Evolutionary conservation across 1,284 basidiomycete genomes (phyloP), one percentile per base, ranked within the genome.

Genomic region (Cryptococcus deneoformans): DNA sequence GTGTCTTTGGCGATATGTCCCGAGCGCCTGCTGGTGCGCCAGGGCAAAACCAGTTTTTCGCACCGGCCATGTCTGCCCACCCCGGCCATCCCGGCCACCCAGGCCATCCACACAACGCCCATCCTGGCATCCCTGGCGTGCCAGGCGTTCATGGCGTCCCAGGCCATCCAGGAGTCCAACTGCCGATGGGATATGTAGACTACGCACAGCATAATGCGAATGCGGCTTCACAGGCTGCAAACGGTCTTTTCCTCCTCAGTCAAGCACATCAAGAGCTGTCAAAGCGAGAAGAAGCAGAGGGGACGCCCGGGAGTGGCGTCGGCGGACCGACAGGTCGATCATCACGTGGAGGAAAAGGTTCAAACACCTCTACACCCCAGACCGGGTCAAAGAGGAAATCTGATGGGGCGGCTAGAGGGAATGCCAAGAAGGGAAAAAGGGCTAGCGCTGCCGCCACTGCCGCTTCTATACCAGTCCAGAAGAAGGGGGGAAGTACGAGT

Each of bases 261-360:
- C 92, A 96, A 76, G 92, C 92, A 24, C 92, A 95, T 71, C 91
- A 95, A 73, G 92, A 96, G 81, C 85, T 96, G 57, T 90, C 90
- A n/a, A 95, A 95, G 80, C 86, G 91, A 29, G 92, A 95, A 71
- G 89, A 90, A 73, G 73, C 69, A 52, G 67, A 58, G 46, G 46
- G 58, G 20, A 56, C 40, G 40, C 20, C 20, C 20, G 20, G 29
- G 20, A 20, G 20, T 20, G 20, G 20, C 20, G 20, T 20, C 20
- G 42, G 52, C 53, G 20, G 20, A 20, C 37, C 52, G 53, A 9
- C 53, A n/a, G 60, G 58, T 10, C 56, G 50, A 43, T 48, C 20
- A 20, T 20, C 54, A 36, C 53, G 52, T 29, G 54, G 52, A 20
- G 37, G 29, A n/a, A 53, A 53, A 50, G 34, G 35, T 20, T 45